Conservation (phyloP, 257 asterid species). For the Jacaranda mimosifolia region DNA sequence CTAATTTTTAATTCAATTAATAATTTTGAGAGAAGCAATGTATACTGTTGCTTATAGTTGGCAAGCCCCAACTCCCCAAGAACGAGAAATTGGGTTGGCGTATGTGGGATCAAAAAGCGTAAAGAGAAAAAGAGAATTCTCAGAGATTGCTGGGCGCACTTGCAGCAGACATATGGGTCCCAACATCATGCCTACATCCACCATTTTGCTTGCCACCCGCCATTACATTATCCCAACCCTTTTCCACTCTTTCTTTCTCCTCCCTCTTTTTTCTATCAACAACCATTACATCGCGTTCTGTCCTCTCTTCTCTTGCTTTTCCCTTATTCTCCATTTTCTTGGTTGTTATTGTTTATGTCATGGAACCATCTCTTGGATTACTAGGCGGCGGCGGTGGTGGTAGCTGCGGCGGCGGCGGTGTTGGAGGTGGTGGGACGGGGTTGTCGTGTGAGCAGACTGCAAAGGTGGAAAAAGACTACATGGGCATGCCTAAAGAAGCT, state of each 20-base stretch:
- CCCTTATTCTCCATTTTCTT: slow-evolving; percentile 15
- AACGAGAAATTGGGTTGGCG: slow-evolving; percentile 24
- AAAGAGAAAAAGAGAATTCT: slow-evolving; percentile 17
- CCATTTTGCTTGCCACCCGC: slow-evolving; percentile 48
- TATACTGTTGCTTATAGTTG: not conserved
- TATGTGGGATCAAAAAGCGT: slow-evolving; percentile 32
- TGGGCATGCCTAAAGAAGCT: slow-evolving; percentile 46
- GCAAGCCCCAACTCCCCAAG: not conserved
- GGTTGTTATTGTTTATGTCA: slow-evolving; percentile 30
- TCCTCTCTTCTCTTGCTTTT: slow-evolving; percentile 2
- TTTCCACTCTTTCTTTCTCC: not conserved
- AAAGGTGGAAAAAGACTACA: slow-evolving; percentile 34
- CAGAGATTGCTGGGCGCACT: slow-evolving; percentile 62
- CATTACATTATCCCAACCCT: slow-evolving; percentile 40
- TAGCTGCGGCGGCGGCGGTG: slow-evolving; percentile 26
- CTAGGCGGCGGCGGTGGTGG: slow-evolving; percentile 38
- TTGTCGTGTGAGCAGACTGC: slow-evolving; percentile 20
- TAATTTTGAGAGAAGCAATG: not conserved
- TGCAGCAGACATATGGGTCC: slow-evolving; percentile 72
- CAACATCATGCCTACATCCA: slow-evolving; percentile 64
- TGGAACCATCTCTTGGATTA: slow-evolving; percentile 67
- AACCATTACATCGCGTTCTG: slow-evolving; percentile 17
- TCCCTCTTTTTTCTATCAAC: not conserved
- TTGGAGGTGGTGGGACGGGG: slow-evolving; percentile 30
- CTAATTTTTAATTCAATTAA: not conserved